A percentile compares a stretch with the other conserved stretches of the same genome.
Evolutionary conservation across 805 yeast genomes (phyloP).

Genomic region (Huiozyma sinensis): DNA sequence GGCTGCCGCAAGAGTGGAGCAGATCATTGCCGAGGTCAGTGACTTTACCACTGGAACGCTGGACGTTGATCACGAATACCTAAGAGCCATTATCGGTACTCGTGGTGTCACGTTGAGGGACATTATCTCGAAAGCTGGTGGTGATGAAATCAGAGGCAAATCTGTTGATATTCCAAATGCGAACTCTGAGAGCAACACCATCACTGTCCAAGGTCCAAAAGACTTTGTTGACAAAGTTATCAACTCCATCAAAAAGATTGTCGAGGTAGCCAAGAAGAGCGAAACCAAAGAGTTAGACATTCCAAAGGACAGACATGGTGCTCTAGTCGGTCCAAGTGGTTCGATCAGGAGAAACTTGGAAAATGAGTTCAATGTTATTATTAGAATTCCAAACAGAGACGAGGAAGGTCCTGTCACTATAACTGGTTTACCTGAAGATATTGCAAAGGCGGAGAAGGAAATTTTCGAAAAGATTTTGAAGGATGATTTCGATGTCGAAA

Average conservation of each 20-base stretch:
- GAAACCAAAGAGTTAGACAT: conserved; percentile 43
- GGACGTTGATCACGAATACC: conserved; percentile 63
- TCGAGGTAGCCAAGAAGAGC: conserved; percentile 52
- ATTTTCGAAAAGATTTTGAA: conserved; percentile 45
- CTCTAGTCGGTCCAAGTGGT: conserved; percentile 77
- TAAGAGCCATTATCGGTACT: conserved; percentile 66
- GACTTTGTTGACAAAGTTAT: conserved; percentile 59
- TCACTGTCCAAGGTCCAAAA: conserved; percentile 68
- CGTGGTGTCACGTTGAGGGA: conserved; percentile 65
- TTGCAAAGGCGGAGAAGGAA: conserved; percentile 52
- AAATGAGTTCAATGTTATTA: conserved; percentile 49
- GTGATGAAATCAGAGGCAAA: conserved; percentile 34
- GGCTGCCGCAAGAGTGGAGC: conserved; percentile 54
- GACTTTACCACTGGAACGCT: conserved; percentile 49
- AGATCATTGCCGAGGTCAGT: conserved; percentile 53
- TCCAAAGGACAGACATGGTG: conserved; percentile 64
- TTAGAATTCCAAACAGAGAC: conserved; percentile 55
- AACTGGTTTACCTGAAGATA: conserved; percentile 55
- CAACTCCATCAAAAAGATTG: conserved; percentile 49
- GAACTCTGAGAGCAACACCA: conserved; percentile 43
- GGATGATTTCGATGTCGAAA: conserved; percentile 41
- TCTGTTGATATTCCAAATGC: conserved; percentile 51
- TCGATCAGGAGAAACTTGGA: conserved; percentile 60
- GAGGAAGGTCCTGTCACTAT: conserved; percentile 44
- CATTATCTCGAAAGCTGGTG: conserved; percentile 73